Percentiles rank a stretch among this genome's conserved stretches.
These are phyloP conservation scores for Phaeodactylum tricornutum DNA, from an alignment of 108 stramenopile species.

Conservation along the genomic window DNA sequence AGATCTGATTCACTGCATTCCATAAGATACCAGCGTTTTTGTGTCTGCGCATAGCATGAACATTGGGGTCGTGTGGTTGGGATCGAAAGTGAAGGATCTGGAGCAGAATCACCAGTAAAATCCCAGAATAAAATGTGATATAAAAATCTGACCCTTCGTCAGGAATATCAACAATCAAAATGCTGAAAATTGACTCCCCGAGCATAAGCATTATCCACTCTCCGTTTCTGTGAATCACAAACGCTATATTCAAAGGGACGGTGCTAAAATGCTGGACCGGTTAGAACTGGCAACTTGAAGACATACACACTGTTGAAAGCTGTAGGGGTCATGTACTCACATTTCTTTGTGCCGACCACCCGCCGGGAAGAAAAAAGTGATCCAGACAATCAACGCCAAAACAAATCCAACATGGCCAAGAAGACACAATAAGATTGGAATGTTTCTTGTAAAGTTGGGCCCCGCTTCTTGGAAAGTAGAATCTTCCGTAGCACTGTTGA, in stretches of 20 bases:
- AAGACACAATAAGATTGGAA: not conserved
- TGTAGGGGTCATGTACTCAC: constrained; percentile 9
- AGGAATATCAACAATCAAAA: constrained; percentile 20
- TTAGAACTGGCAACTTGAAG: not conserved
- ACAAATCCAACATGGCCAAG: not conserved
- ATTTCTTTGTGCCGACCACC: constrained; percentile 26
- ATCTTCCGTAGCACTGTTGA: not conserved
- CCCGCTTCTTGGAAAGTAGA: too few species aligned
- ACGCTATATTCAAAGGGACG: constrained; percentile 36
- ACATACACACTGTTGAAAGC: not conserved
- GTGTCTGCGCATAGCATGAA: constrained; percentile 24
- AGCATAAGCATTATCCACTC: constrained; percentile 64
- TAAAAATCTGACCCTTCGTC: constrained; percentile 3
- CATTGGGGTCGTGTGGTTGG: constrained; percentile 22
- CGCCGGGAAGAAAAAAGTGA: constrained; percentile 14
- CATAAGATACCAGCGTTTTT: constrained; percentile 8
- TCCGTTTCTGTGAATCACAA: constrained; percentile 39
- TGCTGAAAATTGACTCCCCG: constrained; percentile 38
- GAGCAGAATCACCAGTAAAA: constrained; percentile 20
- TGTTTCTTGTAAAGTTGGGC: not conserved
- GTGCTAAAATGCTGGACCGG: too few species aligned
- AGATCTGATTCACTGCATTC: constrained; percentile 9
- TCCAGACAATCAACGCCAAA: constrained; percentile 1
- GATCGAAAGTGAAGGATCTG: constrained; percentile 26
- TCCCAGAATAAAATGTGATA: constrained; percentile 15